phyloP scores from a whole-genome alignment of 2,329 filamentous ascomycete species.

The Aschersonia sp. region DNA sequence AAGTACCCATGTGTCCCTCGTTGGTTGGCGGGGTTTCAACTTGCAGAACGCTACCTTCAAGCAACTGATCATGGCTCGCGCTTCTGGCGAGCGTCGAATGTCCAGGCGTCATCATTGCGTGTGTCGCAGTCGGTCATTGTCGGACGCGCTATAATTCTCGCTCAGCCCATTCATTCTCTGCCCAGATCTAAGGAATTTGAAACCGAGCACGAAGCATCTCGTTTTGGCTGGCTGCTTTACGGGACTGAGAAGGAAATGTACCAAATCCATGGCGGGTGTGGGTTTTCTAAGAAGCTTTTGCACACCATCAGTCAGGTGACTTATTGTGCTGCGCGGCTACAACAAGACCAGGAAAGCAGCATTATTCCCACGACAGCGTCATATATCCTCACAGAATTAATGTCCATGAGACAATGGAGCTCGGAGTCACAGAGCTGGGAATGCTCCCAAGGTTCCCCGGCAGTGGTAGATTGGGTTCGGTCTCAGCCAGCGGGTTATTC shows the following conservation, averaged over 20 bases:
- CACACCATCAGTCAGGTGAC: slow-evolving; percentile 23
- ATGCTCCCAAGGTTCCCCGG: slow-evolving; percentile 3
- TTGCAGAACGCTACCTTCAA: slow-evolving; percentile 19
- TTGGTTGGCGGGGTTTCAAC: slow-evolving; percentile 22
- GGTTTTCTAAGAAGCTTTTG: slow-evolving; percentile 24
- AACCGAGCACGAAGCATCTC: slow-evolving; percentile 12
- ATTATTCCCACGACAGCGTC: slow-evolving; percentile 16
- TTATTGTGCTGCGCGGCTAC: slow-evolving; percentile 18
- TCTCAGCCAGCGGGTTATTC: slow-evolving; percentile 8
- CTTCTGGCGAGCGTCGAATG: slow-evolving; percentile 19
- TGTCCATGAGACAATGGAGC: slow-evolving; percentile 21
- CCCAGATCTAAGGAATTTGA: slow-evolving; percentile 13
- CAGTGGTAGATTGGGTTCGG: slow-evolving; percentile 16
- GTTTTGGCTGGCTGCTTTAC: slow-evolving; percentile 25
- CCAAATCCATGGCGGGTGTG: slow-evolving; percentile 25
- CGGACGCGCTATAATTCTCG: slow-evolving; percentile 22
- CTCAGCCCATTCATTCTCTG: slow-evolving; percentile 22
- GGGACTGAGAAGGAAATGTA: slow-evolving; percentile 18
- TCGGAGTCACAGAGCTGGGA: slow-evolving; percentile 13
- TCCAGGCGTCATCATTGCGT: slow-evolving; percentile 18
- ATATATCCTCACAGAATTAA: slow-evolving; percentile 13
- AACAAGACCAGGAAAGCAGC: slow-evolving; percentile 16
- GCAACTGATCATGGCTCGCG: slow-evolving; percentile 19
- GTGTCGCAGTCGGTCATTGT: slow-evolving; percentile 24
- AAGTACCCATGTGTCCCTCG: slow-evolving; percentile 17